Base-by-base conservation (phyloP, 1,284 basidiomycete genomes). In the Phellopilus nigrolimitatus region DNA sequence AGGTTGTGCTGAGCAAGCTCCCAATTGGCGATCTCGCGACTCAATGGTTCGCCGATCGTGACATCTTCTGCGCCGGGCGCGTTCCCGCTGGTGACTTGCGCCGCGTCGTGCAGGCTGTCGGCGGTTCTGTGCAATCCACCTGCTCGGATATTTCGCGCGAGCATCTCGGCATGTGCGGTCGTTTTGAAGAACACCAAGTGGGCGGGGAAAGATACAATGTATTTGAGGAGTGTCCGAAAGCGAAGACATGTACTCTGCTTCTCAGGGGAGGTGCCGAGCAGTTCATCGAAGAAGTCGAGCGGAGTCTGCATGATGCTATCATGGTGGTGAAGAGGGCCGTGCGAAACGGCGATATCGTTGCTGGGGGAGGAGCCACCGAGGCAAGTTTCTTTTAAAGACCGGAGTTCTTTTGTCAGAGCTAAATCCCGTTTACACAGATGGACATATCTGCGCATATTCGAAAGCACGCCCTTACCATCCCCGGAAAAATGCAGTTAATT, bases 321-420 rank as follows among this genome's bases (percentile, higher is more conserved):
- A 99, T 99, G 95, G 95, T 99, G 28, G 97, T 99, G 43, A 97
- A 97, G 71, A 80, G 97, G 39, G 95, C 97, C 6, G 88, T 99
- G 62, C 90, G 89, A 68, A 98, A 95, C 68, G 92, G 91, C 53
- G 87, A 94, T 55, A 87, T 99, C 47, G 97, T 99, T 25, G 97
- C 95, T 4, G 97, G 97, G 47, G 97, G 97, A 57, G 97, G 97
- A 57, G 97, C 97, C 10, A 89, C 91, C 59, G 95, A 98, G 83
- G 92, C 92, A 65, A 61, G 71, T 66, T 36, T 30, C 47, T 15
- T 56, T 39, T 34, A 36, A 33, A 42, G 43, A 43, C 8, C 34
- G 7, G 22, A 2, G 8, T 15, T 25, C 22, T 25, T 42, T 25
- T 15, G 3, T 33, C 25, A 10, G 17, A 19, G 21, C 37, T 38